Evolutionary conservation across 257 asterid genomes (phyloP), one percentile per base, ranked within the genome.

Genomic region (Solanum neorickii): DNA sequence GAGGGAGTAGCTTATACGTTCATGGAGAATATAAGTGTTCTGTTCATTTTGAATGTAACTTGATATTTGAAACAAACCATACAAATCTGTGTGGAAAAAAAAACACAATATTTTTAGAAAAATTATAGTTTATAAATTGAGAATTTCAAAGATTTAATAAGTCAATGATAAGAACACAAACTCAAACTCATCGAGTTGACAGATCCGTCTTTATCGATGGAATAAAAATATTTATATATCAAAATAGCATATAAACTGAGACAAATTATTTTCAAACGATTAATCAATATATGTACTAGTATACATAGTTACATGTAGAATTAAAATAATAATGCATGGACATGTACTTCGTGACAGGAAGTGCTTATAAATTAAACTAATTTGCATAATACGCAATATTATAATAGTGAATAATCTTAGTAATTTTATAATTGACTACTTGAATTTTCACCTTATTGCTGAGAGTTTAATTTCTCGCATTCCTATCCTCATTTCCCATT

Each of bases 91-190:
- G 15, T 18, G 46, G 27, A 0, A 9, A 31, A 16, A 72, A 4
- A 35, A 4, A 9, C 0, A 16, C 20, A 72, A 35, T 9, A 1
- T 1, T 9, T 35, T 66, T 1, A 5, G 16, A 31, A 70, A 33
- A 2, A 15, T 6, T 9, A 8, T 70, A 70, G 7, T 16, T 15
- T 70, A 31, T 33, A 70, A 70, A 70, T 8, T 16, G 25, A 31
- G 5, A 31, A 31, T 70, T 65, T 70, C 13, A 70, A 70, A 31
- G 9, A 20, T 27, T 27, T 3, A 69, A 7, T 25, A 69, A 68
- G 75, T 68, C 23, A 13, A 68, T 68, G 20, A 6, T 31, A 72
- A 35, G 8, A 35, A 72, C 3, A 20, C 1, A 35, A 72, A 33
- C 9, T 33, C 4, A 4, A 31, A 70, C 6, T 14, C 25, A 31